phyloP scores from a whole-genome alignment of 495 filamentous ascomycete genomes.

The Daldinia concentrica region DNA sequence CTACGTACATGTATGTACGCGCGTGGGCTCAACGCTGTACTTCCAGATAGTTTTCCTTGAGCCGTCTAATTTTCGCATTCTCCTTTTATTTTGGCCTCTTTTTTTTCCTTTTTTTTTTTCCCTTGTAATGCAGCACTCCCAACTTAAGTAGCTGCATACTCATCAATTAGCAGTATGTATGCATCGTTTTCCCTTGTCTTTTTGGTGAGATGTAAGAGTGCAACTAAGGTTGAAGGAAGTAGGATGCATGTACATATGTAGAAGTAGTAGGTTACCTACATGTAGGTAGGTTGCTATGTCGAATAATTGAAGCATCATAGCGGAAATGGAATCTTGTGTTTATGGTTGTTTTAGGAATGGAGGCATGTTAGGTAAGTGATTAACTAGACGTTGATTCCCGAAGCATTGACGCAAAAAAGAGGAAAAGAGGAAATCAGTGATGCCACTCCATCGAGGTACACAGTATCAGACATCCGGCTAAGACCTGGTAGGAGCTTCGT shows the following conservation, averaged over 20 bases:
- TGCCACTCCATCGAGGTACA: conserved; percentile 20
- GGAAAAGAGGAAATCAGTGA: conserved; percentile 19
- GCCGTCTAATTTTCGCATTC: too few relatives aligned
- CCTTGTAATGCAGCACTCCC: too few relatives aligned
- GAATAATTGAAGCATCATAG: conserved; percentile 10
- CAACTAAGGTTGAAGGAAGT: conserved; percentile 22
- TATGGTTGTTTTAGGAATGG: conserved; percentile 33
- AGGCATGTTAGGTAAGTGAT: conserved; percentile 11
- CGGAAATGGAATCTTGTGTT: conserved; percentile 18
- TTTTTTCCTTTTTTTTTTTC: not conserved
- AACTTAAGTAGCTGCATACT: too few relatives aligned
- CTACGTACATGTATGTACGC: conserved; percentile 13
- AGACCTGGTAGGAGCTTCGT: conserved; percentile 13
- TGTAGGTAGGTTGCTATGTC: not conserved
- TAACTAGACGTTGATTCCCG: conserved; percentile 20
- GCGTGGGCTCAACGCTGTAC: not conserved
- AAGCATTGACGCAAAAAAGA: conserved; percentile 30
- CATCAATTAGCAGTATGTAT: not conserved
- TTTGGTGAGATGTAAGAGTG: conserved; percentile 11
- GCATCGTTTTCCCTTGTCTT: conserved; percentile 2
- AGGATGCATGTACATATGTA: conserved; percentile 3
- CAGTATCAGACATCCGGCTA: conserved; percentile 34
- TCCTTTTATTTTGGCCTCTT: not conserved
- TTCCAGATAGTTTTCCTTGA: not conserved
- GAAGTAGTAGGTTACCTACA: not conserved